phyloP scores from a whole-genome alignment of 2,329 filamentous ascomycete genomes.

The Aspergillus sergii region DNA sequence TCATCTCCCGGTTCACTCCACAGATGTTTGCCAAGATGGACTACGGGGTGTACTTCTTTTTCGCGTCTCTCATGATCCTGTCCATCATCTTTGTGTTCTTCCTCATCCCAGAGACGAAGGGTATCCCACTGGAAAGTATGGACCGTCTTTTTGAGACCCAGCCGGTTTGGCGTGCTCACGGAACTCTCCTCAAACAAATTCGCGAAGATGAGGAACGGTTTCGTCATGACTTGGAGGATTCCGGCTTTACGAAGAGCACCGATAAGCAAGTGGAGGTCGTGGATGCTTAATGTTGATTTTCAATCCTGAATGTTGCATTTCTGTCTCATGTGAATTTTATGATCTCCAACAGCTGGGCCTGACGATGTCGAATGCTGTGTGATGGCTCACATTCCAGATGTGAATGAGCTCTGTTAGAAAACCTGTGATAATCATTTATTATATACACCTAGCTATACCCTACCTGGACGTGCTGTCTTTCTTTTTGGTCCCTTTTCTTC shows the following conservation, averaged over 20 bases:
- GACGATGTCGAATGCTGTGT: background rate
- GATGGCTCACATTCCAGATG: background rate
- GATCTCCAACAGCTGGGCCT: background rate
- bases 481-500: background rate
- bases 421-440: background rate
- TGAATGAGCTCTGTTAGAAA: background rate
- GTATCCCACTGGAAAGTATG: conserved; percentile 66
- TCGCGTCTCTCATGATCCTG: conserved; percentile 63
- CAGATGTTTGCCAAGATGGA: conserved; percentile 48
- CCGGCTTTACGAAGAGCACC: conserved; percentile 13
- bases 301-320: background rate
- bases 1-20: conserved; percentile 42
- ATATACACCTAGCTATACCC: background rate
- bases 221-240: conserved; percentile 27
- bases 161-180: conserved; percentile 41
- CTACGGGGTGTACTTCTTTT: conserved; percentile 69
- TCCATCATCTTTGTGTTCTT: conserved; percentile 62
- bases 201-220: conserved; percentile 40
- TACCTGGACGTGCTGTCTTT: background rate
- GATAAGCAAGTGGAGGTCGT: conserved; percentile 17
- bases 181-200: conserved; percentile 32
- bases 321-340: background rate
- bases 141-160: conserved; percentile 58
- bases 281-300: background rate
- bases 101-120: conserved; percentile 66